phyloP scores from a whole-genome alignment of 805 yeast genomes.

The Candida endomychidarum region DNA sequence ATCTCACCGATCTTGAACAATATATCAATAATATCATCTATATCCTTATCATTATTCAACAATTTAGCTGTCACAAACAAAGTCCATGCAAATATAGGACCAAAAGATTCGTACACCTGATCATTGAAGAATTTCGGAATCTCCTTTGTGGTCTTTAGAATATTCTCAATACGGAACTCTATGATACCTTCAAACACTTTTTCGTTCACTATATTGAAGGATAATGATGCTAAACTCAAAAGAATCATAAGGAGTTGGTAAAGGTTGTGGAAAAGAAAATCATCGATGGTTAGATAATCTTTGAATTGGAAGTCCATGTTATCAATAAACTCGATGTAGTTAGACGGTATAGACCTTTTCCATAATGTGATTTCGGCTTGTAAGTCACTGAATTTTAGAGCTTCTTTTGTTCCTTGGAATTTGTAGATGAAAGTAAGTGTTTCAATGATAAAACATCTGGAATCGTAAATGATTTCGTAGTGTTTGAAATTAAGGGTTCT shows the following conservation, averaged over 20 bases:
- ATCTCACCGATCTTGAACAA: conserved; percentile 4
- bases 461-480: conserved; percentile 9
- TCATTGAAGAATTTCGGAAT: conserved; percentile 1
- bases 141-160: conserved; percentile 4
- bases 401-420: not conserved
- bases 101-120: conserved; percentile 1
- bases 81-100: conserved; percentile 7
- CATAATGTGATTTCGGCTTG: not conserved
- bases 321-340: conserved; percentile 6
- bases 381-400: not conserved
- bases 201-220: not conserved
- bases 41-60: not conserved
- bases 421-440: conserved; percentile 2
- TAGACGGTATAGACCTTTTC: conserved; percentile 6
- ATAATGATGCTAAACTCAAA: not conserved
- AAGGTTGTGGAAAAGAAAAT: conserved; percentile 1
- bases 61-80: conserved; percentile 2
- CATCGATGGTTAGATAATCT: conserved; percentile 6
- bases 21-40: conserved; percentile 2
- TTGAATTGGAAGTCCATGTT: conserved; percentile 3
- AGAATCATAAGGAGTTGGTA: conserved; percentile 5
- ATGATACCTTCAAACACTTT: not conserved
- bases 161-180: not conserved
- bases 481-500: conserved; percentile 1
- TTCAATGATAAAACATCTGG: conserved; percentile 7